Evolutionary conservation across 495 filamentous ascomycete genomes (phyloP), one percentile per base, ranked within the genome.

Genomic region (Hypoxylon lenormandii): DNA sequence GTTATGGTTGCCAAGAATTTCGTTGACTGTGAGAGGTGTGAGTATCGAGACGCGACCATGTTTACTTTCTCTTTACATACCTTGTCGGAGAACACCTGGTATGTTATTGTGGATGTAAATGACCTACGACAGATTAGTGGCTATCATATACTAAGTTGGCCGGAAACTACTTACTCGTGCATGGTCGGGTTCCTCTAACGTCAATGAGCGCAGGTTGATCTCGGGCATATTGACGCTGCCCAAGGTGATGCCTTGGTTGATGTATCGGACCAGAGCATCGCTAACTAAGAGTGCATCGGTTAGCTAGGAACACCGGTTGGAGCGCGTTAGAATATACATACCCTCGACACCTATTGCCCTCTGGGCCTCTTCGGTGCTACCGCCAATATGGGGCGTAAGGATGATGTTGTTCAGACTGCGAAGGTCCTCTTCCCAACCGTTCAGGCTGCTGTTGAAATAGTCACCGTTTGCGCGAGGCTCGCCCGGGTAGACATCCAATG

Each of bases 331-430:
- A 28, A 12, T 12, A 22, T 45, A 12, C 54, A 37, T 72, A 80
- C 81, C 82, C 83, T 99, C 96, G 22, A 96, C 83, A 69, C 96
- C 96, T 76, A 98, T 99, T 7, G 96, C 94, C 54, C 92, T 88
- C 80, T 99, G 96, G 5, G 96, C 96, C 82, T 99, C 94, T 78
- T 99, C 96, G 3, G 96, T 99, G 79, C 91, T 96, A 30, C 95
- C 95, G 56, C 95, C 95, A 73, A 99, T 97, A 75, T 99, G 95
- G 18, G 95, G 95, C 2, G 94, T 94, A 28, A 99, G 83, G 63
- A 99, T 96, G 68, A 99, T 79, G 79, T 99, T 99, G 78, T 90
- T 93, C 49, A 98, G 84, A 37, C 85, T 83, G 22, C 91, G 88
- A 46, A 99, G 87, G 62, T 97, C 94, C 53, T 91, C 85, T n/a